These are phyloP conservation scores for Cladosporium sp. DNA, from an alignment of 2,329 filamentous ascomycete species.

Conservation along the genomic window DNA sequence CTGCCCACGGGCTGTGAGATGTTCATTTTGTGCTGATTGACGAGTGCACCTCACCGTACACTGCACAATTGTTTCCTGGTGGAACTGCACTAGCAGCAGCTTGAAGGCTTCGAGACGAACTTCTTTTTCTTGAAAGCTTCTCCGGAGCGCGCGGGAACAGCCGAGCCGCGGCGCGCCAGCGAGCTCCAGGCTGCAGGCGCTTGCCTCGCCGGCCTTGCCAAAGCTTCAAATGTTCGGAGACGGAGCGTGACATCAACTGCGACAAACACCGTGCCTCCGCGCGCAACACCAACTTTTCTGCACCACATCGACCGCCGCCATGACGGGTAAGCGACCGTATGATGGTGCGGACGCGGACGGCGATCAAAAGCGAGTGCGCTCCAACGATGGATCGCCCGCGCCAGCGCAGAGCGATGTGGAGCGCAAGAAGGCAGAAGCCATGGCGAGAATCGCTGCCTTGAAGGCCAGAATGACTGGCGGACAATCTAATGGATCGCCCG, in stretches of 20 bases:
- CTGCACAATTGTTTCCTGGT: neutral
- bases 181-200: neutral
- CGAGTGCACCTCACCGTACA: slow-evolving; percentile 11
- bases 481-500: slow-evolving; percentile 16
- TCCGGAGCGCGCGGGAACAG: neutral
- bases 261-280: neutral
- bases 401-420: slow-evolving; percentile 20
- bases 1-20: slow-evolving; percentile 70
- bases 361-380: slow-evolving; percentile 34
- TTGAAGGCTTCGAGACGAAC: neutral
- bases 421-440: slow-evolving; percentile 28
- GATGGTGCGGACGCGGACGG: slow-evolving; percentile 4
- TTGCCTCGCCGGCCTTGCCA: neutral
- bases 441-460: slow-evolving; percentile 29
- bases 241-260: neutral
- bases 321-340: slow-evolving; percentile 11
- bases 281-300: slow-evolving; percentile 3
- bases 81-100: neutral
- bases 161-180: neutral
- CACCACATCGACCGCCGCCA: slow-evolving; percentile 29
- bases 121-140: neutral
- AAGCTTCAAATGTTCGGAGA: neutral
- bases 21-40: slow-evolving; percentile 31
- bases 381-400: slow-evolving; percentile 32
- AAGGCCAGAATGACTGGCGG: slow-evolving; percentile 29